Evolutionary conservation across 2,329 filamentous ascomycete species (phyloP).

Genomic region (Septoria linicola): DNA sequence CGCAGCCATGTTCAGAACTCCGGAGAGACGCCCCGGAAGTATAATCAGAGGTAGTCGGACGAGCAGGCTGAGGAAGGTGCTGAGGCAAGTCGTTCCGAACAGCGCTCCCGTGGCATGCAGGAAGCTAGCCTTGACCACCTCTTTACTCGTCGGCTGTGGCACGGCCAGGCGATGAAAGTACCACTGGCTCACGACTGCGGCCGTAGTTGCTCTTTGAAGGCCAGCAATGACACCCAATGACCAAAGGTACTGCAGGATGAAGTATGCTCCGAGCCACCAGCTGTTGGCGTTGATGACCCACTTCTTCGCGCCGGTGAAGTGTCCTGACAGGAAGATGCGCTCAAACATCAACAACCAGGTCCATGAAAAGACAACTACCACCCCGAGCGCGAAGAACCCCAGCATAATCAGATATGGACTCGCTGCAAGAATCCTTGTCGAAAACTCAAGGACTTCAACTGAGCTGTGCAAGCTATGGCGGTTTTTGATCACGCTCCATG

Average conservation of each 20-base stretch:
- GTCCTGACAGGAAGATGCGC: slow-evolving; percentile 88
- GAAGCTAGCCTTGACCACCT: slow-evolving; percentile 80
- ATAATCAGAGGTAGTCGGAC: slow-evolving; percentile 83
- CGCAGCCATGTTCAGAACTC: slow-evolving; percentile 66
- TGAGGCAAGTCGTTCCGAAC: slow-evolving; percentile 88
- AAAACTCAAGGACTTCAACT: slow-evolving; percentile 87
- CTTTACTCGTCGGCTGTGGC: slow-evolving; percentile 72
- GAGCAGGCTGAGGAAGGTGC: slow-evolving; percentile 74
- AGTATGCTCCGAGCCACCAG: slow-evolving; percentile 93
- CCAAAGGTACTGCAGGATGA: slow-evolving; percentile 94
- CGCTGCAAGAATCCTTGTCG: slow-evolving; percentile 79
- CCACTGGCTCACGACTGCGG: slow-evolving; percentile 96
- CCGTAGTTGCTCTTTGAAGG: slow-evolving; percentile 85
- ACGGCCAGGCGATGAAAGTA: slow-evolving; percentile 91
- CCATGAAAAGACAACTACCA: slow-evolving; percentile 90
- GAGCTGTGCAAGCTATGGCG: slow-evolving; percentile 79
- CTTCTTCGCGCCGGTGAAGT: slow-evolving; percentile 59
- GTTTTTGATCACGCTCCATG: slow-evolving; percentile 77
- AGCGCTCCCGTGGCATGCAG: slow-evolving; percentile 79
- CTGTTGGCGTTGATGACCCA: slow-evolving; percentile 85
- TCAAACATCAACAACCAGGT: slow-evolving; percentile 96
- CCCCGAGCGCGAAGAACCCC: slow-evolving; percentile 73
- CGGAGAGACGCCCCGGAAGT: slow-evolving; percentile 72
- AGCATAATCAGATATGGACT: slow-evolving; percentile 80
- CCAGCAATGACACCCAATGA: slow-evolving; percentile 83